phyloP scores from a whole-genome alignment of 148 eudicot species.

The Fagopyrum tataricum region DNA sequence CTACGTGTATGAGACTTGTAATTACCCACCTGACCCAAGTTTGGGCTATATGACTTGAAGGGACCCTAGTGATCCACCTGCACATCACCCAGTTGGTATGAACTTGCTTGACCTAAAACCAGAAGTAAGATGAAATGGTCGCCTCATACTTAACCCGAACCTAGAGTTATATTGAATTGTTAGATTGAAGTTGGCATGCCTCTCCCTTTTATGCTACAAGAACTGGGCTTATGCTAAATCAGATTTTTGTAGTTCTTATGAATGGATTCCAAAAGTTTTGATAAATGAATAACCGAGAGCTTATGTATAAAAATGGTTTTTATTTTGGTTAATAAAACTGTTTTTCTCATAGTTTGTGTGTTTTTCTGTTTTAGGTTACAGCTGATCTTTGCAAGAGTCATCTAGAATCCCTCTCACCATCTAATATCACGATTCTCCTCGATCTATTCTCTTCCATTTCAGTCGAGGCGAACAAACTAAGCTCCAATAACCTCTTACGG shows the following conservation, averaged over 20 bases:
- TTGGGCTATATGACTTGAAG: too few species aligned
- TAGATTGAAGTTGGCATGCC: background rate
- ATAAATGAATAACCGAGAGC: background rate
- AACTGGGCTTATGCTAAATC: too few species aligned
- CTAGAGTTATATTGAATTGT: too few species aligned
- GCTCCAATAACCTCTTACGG: conserved; percentile 39
- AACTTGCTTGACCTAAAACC: too few species aligned
- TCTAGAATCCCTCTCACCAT: conserved; percentile 39
- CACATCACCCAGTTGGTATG: too few species aligned
- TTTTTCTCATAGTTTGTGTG: conserved; percentile 1
- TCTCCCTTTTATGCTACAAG: background rate
- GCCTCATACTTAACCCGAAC: too few species aligned
- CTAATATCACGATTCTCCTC: conserved; percentile 47
- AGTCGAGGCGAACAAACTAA: conserved; percentile 61
- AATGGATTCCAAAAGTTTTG: background rate
- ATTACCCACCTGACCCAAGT: too few species aligned
- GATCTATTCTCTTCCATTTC: conserved; percentile 54
- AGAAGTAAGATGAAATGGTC: too few species aligned
- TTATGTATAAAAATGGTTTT: background rate
- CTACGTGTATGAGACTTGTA: too few species aligned
- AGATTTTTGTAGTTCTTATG: too few species aligned
- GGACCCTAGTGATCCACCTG: too few species aligned
- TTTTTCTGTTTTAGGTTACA: conserved; percentile 44
- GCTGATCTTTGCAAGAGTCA: conserved; percentile 71
- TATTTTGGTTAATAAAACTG: background rate